Evolutionary conservation across 208 protist species (phyloP).

Genomic region (Trypanosoma avium): DNA sequence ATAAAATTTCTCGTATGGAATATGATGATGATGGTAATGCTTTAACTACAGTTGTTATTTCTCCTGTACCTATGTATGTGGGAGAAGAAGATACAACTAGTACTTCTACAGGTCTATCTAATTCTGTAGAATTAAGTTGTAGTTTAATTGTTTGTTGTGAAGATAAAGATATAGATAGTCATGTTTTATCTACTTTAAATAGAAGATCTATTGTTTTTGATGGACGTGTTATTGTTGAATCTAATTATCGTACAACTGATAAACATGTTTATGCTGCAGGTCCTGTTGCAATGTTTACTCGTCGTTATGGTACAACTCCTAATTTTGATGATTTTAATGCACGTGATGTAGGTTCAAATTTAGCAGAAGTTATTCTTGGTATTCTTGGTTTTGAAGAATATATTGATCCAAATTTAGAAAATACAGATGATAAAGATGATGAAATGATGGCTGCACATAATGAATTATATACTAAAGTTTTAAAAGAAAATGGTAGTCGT

Average conservation of each 20-base stretch:
- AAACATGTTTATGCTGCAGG: conserved; percentile 80
- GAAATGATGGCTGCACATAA: conserved; percentile 19
- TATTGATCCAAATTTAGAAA: conserved; percentile 24
- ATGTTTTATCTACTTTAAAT: conserved; percentile 86
- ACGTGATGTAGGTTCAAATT: conserved; percentile 74
- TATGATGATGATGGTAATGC: conserved; percentile 80
- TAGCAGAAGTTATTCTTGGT: conserved; percentile 75
- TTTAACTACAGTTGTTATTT: conserved; percentile 68
- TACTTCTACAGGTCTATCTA: conserved; percentile 15
- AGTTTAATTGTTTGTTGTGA: conserved; percentile 82
- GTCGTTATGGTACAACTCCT: conserved; percentile 82
- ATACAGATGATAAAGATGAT: conserved; percentile 18
- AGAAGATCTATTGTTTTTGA: conserved; percentile 93
- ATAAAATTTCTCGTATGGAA: conserved; percentile 75
- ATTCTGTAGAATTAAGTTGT: conserved; percentile 82
- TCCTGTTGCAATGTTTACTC: conserved; percentile 92
- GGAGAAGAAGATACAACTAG: not conserved
- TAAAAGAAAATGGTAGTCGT: conserved; percentile 52
- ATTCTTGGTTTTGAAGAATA: conserved; percentile 85
- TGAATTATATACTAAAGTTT: conserved; percentile 35
- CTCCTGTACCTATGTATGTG: conserved; percentile 22
- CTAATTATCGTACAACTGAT: conserved; percentile 88
- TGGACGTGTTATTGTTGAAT: conserved; percentile 90
- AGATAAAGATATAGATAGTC: conserved; percentile 90
- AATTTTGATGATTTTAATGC: conserved; percentile 87